A percentile compares a stretch with the other conserved stretches of the same genome.
These are phyloP conservation scores for Austroboletus niveus DNA, from an alignment of 1,284 basidiomycete species.

Conservation along the genomic window DNA sequence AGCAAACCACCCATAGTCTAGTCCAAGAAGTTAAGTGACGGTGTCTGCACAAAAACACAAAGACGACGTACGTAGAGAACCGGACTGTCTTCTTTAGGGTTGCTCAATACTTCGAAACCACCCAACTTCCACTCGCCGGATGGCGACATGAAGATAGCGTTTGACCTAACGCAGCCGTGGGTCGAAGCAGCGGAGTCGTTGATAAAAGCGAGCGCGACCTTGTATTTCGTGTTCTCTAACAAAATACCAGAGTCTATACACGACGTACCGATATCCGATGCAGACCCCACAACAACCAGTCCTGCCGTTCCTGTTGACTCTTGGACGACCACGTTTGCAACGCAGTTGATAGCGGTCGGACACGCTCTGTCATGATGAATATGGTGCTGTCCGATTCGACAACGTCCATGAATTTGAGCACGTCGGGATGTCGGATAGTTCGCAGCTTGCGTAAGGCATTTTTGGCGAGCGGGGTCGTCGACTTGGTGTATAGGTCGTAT, in stretches of 20 bases:
- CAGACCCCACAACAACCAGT: constrained; percentile 94
- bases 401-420: constrained; percentile 93
- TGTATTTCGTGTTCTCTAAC: constrained; percentile 11
- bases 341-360: constrained; percentile 72
- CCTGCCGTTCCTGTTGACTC: constrained; percentile 64
- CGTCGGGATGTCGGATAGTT: constrained; percentile 91
- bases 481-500: constrained; percentile 70
- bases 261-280: constrained; percentile 77
- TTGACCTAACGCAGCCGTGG: constrained; percentile 82
- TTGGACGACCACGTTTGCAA: constrained; percentile 66
- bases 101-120: constrained; percentile 91
- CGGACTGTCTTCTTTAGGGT: constrained; percentile 70
- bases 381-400: constrained; percentile 86
- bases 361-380: constrained; percentile 93
- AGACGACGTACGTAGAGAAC: constrained; percentile 71
- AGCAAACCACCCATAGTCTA: constrained; percentile 72
- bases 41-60: neutral
- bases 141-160: constrained; percentile 84
- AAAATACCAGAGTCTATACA: neutral
- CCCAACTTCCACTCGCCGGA: constrained; percentile 97
- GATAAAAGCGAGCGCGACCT: constrained; percentile 90
- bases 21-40: constrained; percentile 19
- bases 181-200: constrained; percentile 85
- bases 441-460: constrained; percentile 92
- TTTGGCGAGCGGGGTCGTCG: constrained; percentile 75